phyloP scores from a whole-genome alignment of 2,329 filamentous ascomycete genomes.

The Trichoderma endophyticum region DNA sequence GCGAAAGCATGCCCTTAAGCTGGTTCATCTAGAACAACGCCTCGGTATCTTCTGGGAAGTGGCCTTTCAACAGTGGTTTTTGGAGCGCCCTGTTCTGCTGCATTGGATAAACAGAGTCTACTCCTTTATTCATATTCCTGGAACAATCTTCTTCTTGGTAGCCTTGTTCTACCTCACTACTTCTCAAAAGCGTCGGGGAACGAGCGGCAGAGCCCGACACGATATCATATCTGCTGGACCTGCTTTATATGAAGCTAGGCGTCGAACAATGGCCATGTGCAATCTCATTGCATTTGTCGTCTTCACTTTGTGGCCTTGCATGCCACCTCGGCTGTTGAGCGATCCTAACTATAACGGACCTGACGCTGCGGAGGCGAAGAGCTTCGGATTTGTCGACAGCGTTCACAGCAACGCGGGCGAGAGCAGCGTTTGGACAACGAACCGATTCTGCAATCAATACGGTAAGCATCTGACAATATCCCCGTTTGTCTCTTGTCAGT shows the following conservation, averaged over 20 bases:
- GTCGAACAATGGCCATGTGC: slow-evolving; percentile 59
- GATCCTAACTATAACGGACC: slow-evolving; percentile 53
- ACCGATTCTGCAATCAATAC: slow-evolving; percentile 71
- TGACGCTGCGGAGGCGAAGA: slow-evolving; percentile 56
- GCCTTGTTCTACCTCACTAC: slow-evolving; percentile 69
- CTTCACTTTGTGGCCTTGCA: slow-evolving; percentile 63
- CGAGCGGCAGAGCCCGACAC: slow-evolving; percentile 27
- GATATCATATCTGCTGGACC: slow-evolving; percentile 39
- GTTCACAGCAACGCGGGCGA: slow-evolving; percentile 50
- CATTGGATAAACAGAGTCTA: slow-evolving; percentile 70
- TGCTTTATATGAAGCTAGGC: slow-evolving; percentile 51
- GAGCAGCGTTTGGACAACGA: slow-evolving; percentile 65
- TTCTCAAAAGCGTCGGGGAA: slow-evolving; percentile 48
- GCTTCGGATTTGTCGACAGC: slow-evolving; percentile 60
- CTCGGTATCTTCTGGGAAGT: slow-evolving; percentile 65
- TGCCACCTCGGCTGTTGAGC: slow-evolving; percentile 60
- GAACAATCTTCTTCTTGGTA: slow-evolving; percentile 65
- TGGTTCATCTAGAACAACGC: slow-evolving; percentile 63
- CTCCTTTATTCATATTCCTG: slow-evolving; percentile 75
- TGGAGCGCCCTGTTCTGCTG: slow-evolving; percentile 53
- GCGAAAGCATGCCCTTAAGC: slow-evolving; percentile 63
- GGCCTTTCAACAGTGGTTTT: slow-evolving; percentile 53
- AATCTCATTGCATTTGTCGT: slow-evolving; percentile 59
- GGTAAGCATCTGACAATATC: slow-evolving; percentile 40
- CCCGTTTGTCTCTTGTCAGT: neutral